Percentiles rank a stretch among this genome's conserved stretches.
phyloP scores from a whole-genome alignment of 208 protist genomes.

The Leishmania tarentolae region DNA sequence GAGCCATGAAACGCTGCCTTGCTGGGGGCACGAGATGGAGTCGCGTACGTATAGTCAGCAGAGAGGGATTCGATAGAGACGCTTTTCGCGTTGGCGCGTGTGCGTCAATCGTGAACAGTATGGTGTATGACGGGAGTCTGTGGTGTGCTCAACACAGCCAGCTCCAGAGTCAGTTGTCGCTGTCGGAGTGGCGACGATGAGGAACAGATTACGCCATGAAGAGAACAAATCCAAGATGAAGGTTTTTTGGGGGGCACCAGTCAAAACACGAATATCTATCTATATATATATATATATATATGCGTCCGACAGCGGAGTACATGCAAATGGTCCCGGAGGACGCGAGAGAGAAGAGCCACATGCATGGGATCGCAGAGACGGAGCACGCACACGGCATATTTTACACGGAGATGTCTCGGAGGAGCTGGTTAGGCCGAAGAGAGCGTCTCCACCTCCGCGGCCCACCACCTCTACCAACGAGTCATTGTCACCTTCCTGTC shows the following conservation, averaged over 20 bases:
- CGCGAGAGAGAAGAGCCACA: neutral
- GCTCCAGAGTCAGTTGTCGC: neutral
- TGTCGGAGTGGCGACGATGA: neutral
- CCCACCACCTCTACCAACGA: neutral
- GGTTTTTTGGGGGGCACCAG: neutral
- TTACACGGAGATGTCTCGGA: neutral
- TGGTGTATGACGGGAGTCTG: no score
- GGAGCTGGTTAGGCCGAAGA: neutral
- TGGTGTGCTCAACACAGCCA: neutral
- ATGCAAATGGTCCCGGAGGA: neutral
- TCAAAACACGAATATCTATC: no score
- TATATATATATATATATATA: no score
- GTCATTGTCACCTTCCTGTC: neutral
- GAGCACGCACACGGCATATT: neutral
- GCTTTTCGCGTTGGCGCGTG: neutral
- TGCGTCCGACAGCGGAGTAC: neutral
- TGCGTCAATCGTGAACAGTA: no score
- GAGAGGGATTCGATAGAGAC: neutral
- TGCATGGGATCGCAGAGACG: neutral
- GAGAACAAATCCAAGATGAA: neutral
- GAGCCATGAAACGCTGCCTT: slow-evolving; percentile 17
- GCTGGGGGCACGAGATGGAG: neutral
- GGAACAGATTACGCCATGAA: neutral
- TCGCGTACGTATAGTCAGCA: neutral
- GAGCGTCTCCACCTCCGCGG: neutral